Conservation (phyloP, 169 alveolate genomes). For the Eimeria nieschulzi region DNA sequence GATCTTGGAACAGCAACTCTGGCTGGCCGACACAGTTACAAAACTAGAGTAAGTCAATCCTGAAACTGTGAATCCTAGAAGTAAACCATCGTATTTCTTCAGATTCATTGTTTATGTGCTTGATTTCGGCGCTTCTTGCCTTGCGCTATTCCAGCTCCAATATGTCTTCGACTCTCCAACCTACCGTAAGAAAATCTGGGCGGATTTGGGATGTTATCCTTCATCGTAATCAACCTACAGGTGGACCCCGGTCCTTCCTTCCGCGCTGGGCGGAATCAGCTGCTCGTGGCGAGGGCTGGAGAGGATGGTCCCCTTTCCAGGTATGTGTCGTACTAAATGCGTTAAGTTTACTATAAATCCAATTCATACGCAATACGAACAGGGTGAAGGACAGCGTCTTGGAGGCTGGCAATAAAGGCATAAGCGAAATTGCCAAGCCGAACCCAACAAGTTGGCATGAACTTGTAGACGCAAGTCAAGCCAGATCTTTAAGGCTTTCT, state of each 20-base stretch:
- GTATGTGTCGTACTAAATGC: not conserved
- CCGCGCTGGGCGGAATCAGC: slow-evolving; percentile 73
- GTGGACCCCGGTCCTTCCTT: slow-evolving; percentile 75
- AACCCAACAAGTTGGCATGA: slow-evolving; percentile 24
- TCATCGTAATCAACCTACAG: slow-evolving; percentile 4
- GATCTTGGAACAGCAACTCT: slow-evolving; percentile 37
- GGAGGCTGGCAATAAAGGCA: slow-evolving; percentile 59
- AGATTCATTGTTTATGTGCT: slow-evolving; percentile 68
- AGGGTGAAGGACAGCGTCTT: slow-evolving; percentile 69
- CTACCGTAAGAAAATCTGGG: slow-evolving; percentile 27
- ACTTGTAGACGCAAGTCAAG: slow-evolving; percentile 51
- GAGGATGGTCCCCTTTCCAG: slow-evolving; percentile 65
- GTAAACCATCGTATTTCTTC: not conserved
- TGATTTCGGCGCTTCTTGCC: slow-evolving; percentile 64
- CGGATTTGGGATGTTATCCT: not conserved
- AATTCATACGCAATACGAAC: not conserved
- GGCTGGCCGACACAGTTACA: slow-evolving; percentile 71
- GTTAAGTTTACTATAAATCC: not conserved
- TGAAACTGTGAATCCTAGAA: not conserved
- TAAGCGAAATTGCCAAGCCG: not conserved
- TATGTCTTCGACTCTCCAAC: slow-evolving; percentile 73
- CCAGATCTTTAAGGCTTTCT: not conserved
- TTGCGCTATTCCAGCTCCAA: slow-evolving; percentile 61
- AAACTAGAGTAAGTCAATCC: slow-evolving; percentile 62
- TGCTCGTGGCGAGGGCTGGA: slow-evolving; percentile 63